Conservation (phyloP, 2,329 filamentous ascomycete species). For the Diaporthe destruens region DNA sequence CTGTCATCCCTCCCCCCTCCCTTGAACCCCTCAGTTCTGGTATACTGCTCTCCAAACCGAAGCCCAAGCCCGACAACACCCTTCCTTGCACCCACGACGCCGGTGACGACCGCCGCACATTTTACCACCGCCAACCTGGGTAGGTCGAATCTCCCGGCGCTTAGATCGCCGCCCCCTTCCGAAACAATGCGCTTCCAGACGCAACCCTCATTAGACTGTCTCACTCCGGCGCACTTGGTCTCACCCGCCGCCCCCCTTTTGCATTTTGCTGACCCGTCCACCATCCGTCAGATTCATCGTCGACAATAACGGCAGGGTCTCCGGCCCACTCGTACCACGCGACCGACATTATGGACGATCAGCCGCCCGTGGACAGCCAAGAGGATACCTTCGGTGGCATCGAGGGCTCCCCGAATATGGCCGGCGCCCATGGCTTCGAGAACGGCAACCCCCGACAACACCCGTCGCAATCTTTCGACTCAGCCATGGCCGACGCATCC, state of each 20-base stretch:
- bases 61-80: neutral
- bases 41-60: neutral
- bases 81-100: neutral
- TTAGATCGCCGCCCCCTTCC: constrained; percentile 17
- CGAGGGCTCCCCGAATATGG: constrained; percentile 60
- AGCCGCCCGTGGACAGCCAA: constrained; percentile 54
- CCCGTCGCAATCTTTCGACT: constrained; percentile 65
- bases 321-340: constrained; percentile 66
- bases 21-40: constrained; percentile 13
- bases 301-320: constrained; percentile 62
- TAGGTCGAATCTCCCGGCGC: constrained; percentile 26
- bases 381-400: constrained; percentile 65
- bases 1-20: constrained; percentile 21
- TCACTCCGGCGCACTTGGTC: constrained; percentile 37
- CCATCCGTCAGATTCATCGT: constrained; percentile 58
- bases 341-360: constrained; percentile 64
- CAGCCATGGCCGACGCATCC: constrained; percentile 55
- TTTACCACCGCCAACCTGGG: constrained; percentile 35
- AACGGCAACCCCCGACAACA: constrained; percentile 44
- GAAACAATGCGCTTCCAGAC: constrained; percentile 34
- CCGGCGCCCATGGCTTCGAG: constrained; percentile 51
- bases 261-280: constrained; percentile 21
- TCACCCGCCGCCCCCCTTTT: constrained; percentile 55
- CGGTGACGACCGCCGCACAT: constrained; percentile 11
- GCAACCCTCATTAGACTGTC: constrained; percentile 31